Evolutionary conservation across 495 filamentous ascomycete species (phyloP), one percentile per base, ranked within the genome.

Genomic region (Aspergillus homomorphus): DNA sequence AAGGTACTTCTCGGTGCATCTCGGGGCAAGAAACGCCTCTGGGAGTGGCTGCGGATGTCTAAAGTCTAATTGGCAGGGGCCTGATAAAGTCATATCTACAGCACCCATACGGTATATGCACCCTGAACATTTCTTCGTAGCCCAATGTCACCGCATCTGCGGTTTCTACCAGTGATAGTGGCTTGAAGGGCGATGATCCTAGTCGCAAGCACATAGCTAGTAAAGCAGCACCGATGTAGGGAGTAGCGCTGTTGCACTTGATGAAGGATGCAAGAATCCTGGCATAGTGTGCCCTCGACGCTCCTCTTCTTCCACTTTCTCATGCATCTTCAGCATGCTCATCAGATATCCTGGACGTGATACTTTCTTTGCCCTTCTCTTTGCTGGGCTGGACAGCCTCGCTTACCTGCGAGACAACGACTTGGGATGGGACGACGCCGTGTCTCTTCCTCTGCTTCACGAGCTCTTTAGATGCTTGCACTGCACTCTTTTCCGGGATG

Each of bases 381-480:
- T 12, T 16, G 10, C 14, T 23, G 48, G 16, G 15, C 24, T n/a
- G 45, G 20, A 20, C 45, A 24, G n/a, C 45, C 5, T 16, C 33
- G 19, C 22, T 33, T 8, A 22, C 33, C 14, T n/a, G 15, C 6
- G 51, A 20, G 23, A 45, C 50, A 23, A 55, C 43, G 15, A 45
- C 48, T 28, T 55, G 56, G 12, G 55, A 22, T 14, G 55, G 45
- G 26, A 15, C 41, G 30, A 42, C 38, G 14, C 60, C 54, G 18
- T 48, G 45, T 45, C 57, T 55, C 54, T 52, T 61, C 23, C 59
- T 48, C 26, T 61, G 56, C 45, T 59, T 65, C 45, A 59, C 58
- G 23, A 64, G 45, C 21, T 58, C 55, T 30, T 61, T 59, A 6
- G 62, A 61, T 21, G 58, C 52, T 41, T 58, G 51, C 51, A 64